Evolutionary conservation across 768 basidiomycete species (phyloP).

Genomic region (Suillus spraguei): DNA sequence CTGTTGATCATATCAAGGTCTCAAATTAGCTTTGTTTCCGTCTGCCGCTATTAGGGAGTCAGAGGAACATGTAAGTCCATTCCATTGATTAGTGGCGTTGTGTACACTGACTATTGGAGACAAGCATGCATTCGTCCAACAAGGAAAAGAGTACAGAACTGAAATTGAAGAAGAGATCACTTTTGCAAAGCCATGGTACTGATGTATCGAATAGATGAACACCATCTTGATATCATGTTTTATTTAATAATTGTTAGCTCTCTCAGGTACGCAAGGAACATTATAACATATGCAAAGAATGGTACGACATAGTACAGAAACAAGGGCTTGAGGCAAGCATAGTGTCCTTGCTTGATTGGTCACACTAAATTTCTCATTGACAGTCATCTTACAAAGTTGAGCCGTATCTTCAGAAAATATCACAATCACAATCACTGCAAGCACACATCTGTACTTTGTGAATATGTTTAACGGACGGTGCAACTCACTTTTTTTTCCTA

Average conservation of each 20-base stretch:
- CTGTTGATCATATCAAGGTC: background rate
- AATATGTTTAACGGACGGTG: background rate
- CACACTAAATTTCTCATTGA: background rate
- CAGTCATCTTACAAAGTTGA: background rate
- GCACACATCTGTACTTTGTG: constrained; percentile 8
- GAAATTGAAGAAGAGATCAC: constrained; percentile 10
- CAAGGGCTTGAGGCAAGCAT: background rate
- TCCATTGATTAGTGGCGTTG: background rate
- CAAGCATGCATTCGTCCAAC: background rate
- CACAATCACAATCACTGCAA: constrained; percentile 7
- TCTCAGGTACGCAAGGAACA: background rate
- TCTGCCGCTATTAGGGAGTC: constrained; percentile 8
- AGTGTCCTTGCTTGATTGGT: background rate
- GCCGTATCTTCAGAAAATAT: constrained; percentile 10
- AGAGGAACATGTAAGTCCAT: background rate
- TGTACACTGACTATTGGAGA: background rate
- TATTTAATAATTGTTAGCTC: constrained; percentile 4
- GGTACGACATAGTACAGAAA: background rate
- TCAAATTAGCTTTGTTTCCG: constrained; percentile 3
- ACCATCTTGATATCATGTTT: constrained; percentile 1
- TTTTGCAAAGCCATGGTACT: constrained; percentile 11
- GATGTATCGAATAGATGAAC: background rate
- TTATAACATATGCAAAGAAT: background rate
- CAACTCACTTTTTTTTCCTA: background rate
- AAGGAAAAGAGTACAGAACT: background rate